These are phyloP conservation scores for Mucor plumbeus DNA, from an alignment of 371 early-diverging fungal genomes.

Conservation along the genomic window DNA sequence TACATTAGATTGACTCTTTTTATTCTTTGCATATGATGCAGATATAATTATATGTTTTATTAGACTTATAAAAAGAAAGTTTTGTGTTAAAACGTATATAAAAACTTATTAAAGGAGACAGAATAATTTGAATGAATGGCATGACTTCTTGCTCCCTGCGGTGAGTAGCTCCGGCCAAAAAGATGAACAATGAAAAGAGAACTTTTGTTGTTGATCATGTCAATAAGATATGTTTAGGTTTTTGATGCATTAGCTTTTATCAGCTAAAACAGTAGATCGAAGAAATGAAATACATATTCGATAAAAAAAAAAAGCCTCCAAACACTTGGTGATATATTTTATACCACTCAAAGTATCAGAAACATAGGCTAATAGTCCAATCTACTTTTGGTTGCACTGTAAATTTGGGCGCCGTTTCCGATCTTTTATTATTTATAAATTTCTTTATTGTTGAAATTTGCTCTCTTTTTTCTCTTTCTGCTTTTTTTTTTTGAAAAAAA, in stretches of 20 bases:
- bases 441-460: background rate
- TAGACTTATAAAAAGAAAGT: background rate
- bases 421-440: background rate
- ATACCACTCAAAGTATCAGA: background rate
- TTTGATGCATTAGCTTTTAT: background rate
- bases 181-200: background rate
- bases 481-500: background rate
- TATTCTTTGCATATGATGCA: no score
- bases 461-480: background rate
- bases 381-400: background rate
- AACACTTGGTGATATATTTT: no score
- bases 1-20: no score
- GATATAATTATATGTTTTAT: no score
- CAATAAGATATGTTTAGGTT: background rate
- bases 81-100: background rate
- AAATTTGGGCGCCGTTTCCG: constrained; percentile 11
- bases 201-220: background rate
- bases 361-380: background rate
- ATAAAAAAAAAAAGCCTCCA: background rate
- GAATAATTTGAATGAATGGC: background rate
- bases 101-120: background rate
- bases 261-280: no score
- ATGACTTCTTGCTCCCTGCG: constrained; percentile 1
- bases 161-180: constrained; percentile 2
- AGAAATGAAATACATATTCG: background rate